Evolutionary conservation across 495 filamentous ascomycete genomes (phyloP).

Genomic region (Neurospora discreta): DNA sequence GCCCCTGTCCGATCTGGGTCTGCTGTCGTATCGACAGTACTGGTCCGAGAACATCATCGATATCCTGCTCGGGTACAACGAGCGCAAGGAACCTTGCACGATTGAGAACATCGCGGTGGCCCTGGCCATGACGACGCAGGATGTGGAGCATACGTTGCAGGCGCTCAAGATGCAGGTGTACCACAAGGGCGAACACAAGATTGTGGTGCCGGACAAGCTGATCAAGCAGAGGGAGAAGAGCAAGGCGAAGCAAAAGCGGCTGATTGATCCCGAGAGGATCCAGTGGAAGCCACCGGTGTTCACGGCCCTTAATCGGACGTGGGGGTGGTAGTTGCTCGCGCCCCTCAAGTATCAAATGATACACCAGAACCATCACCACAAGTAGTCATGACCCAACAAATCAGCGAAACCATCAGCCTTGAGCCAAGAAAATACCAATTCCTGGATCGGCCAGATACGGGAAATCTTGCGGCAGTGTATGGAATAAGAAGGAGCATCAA

Average conservation of each 20-base stretch:
- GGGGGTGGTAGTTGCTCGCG: constrained; percentile 66
- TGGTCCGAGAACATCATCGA: constrained; percentile 93
- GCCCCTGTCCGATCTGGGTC: constrained; percentile 82
- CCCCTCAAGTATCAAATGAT: too few species aligned
- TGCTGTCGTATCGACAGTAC: constrained; percentile 88
- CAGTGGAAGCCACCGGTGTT: constrained; percentile 97
- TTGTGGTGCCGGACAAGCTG: constrained; percentile 64
- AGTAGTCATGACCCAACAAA: too few species aligned
- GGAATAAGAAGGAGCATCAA: too few species aligned
- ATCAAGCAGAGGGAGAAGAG: constrained; percentile 62
- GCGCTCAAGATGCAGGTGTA: constrained; percentile 91
- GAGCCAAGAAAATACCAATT: too few species aligned
- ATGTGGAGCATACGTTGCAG: constrained; percentile 87
- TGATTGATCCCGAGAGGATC: constrained; percentile 65
- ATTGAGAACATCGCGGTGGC: constrained; percentile 67
- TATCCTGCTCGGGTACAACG: constrained; percentile 53
- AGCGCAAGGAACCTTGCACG: constrained; percentile 54
- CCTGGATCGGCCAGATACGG: too few species aligned
- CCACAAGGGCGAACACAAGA: constrained; percentile 87
- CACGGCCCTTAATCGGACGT: constrained; percentile 75
- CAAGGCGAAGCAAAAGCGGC: constrained; percentile 58
- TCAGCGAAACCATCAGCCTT: too few species aligned
- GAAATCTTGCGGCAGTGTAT: too few species aligned
- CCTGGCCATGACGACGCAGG: constrained; percentile 90
- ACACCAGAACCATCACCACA: too few species aligned